Conservation (phyloP, 2,329 filamentous ascomycete species). For the Capronia epimyces region DNA sequence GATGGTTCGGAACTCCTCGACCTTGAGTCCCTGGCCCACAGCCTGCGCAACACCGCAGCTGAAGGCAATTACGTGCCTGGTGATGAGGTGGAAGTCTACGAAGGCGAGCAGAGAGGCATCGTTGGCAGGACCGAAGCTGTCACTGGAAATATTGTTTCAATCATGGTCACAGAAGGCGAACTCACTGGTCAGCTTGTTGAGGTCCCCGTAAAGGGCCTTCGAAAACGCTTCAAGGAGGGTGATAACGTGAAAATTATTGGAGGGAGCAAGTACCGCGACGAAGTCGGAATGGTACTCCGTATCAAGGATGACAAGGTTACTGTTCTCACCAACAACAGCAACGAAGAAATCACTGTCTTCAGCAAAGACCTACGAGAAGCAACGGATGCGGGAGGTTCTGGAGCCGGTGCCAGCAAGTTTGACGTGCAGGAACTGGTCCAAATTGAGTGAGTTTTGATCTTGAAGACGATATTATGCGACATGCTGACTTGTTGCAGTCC, state of each 20-base stretch:
- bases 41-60: constrained; percentile 75
- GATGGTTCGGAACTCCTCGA: constrained; percentile 93
- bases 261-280: constrained; percentile 86
- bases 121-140: constrained; percentile 80
- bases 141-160: constrained; percentile 83
- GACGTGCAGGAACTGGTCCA: constrained; percentile 91
- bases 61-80: constrained; percentile 84
- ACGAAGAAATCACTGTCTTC: constrained; percentile 92
- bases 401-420: constrained; percentile 67
- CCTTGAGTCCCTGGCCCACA: constrained; percentile 81
- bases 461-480: background rate
- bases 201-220: constrained; percentile 82
- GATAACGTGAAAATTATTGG: constrained; percentile 99
- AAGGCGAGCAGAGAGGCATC: constrained; percentile 90
- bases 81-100: constrained; percentile 93
- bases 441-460: constrained; percentile 58
- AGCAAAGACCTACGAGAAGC: constrained; percentile 94
- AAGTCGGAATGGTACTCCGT: constrained; percentile 94
- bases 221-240: constrained; percentile 86
- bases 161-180: constrained; percentile 77
- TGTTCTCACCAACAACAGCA: constrained; percentile 84
- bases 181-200: constrained; percentile 80
- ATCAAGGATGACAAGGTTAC: constrained; percentile 91
- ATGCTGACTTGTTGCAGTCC: constrained; percentile 47
- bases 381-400: constrained; percentile 74